Conservation (phyloP, 495 filamentous ascomycete species). For the Talaromyces thailandensis region DNA sequence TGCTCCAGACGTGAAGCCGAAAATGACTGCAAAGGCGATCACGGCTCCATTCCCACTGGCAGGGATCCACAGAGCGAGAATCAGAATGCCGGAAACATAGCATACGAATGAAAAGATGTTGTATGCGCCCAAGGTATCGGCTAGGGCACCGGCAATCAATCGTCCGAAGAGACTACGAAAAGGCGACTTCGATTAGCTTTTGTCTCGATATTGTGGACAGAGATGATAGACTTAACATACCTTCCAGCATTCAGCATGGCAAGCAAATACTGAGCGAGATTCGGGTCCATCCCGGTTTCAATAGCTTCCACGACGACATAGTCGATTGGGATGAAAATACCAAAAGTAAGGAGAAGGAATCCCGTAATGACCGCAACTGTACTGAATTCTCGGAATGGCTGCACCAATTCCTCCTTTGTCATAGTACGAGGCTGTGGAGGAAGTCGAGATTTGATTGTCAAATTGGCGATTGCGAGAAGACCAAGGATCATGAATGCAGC, state of each 20-base stretch:
- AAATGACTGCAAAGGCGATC: constrained; percentile 22
- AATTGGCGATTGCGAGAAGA: constrained; percentile 52
- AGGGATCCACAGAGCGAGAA: constrained; percentile 27
- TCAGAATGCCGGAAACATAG: constrained; percentile 14
- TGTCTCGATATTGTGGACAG: neutral
- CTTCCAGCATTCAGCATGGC: constrained; percentile 64
- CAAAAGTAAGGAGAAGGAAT: constrained; percentile 56
- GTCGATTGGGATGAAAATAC: constrained; percentile 65
- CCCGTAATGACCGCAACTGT: constrained; percentile 68
- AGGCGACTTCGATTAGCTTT: neutral
- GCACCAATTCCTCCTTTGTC: constrained; percentile 44
- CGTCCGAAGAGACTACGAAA: constrained; percentile 19
- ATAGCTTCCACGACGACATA: constrained; percentile 54
- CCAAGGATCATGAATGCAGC: constrained; percentile 59
- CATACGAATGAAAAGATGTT: constrained; percentile 21
- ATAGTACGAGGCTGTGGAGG: constrained; percentile 47
- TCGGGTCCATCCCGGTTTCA: constrained; percentile 44
- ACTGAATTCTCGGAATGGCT: constrained; percentile 50
- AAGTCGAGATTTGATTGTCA: constrained; percentile 57
- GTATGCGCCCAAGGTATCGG: constrained; percentile 23
- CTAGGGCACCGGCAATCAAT: constrained; percentile 17
- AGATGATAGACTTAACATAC: constrained; percentile 21
- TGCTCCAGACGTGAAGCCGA: constrained; percentile 26
- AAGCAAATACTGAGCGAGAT: constrained; percentile 55
- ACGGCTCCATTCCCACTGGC: constrained; percentile 10